Evolutionary conservation across 352 stramenopile genomes (phyloP), one percentile per base, ranked within the genome.

Genomic region (Globisporangium iwayamae): DNA sequence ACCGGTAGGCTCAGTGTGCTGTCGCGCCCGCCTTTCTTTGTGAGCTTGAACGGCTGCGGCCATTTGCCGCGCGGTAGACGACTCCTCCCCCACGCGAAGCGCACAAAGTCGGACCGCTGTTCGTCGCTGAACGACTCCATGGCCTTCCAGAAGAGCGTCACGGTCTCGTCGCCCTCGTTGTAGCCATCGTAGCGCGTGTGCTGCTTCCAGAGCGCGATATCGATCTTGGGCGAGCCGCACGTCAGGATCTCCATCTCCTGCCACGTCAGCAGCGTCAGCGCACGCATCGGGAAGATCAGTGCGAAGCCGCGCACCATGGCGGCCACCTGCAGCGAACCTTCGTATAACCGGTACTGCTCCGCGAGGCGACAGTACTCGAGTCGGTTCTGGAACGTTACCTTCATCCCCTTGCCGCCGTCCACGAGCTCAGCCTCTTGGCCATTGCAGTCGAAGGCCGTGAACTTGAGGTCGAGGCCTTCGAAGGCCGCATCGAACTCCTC

Each of bases 61-160:
- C 87, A 96, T 59, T 94, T 93, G 16, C 85, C 85, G 20, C 87
- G 85, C 30, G 94, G 96, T 13, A 98, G 71, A 13, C 94, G 87
- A 71, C 83, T 96, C 14, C 96, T 80, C 1, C 95, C 96, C 96
- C 96, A 98, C 28, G 91, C 91, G 63, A 98, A 98, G 14, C 95
- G 89, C 36, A 98, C 82, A 65, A 98, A 98, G 58, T 95, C 82
- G 16, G 87, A 86, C 7, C 89, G 81, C 67, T 98, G 90, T 50
- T 94, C 85, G 62, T 97, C 85, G 3, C 74, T 81, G 66, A 98
- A 98, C 43, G 87, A 83, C 6, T 63, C 75, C 66, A 98, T 85
- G 13, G 87, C 83, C 25, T 94, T 79, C 93, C 92, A 98, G 69
- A 98, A 98, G 14, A 96, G 71, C 70, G 76, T 55, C 25, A 98